Percentiles rank a stretch among this genome's conserved stretches.
phyloP scores from a whole-genome alignment of 176 grass and related monocot genomes.

The Oryza meridionalis region DNA sequence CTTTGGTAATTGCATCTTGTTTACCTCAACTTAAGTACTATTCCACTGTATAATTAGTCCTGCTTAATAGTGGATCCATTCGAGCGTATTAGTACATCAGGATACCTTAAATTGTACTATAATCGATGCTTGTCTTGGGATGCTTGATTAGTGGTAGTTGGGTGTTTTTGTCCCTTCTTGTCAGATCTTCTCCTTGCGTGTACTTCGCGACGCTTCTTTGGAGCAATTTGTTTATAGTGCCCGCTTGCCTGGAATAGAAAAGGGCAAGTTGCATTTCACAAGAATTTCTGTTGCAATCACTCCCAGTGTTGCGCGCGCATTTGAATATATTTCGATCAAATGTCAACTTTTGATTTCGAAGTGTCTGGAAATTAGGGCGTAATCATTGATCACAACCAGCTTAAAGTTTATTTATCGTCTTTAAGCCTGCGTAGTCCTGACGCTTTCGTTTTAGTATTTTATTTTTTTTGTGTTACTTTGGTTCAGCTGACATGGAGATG shows the following conservation, averaged over 20 bases:
- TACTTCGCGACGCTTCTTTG: conserved; percentile 19
- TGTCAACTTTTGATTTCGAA: neutral
- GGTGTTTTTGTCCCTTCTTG: conserved; percentile 35
- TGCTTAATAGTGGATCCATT: neutral
- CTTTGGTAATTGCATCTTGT: neutral
- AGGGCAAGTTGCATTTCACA: neutral
- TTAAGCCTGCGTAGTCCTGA: neutral
- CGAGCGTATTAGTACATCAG: neutral
- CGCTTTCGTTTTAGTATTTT: neutral
- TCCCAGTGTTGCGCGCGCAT: neutral
- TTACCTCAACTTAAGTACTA: neutral
- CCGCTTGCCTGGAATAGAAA: conserved; percentile 1
- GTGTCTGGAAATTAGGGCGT: neutral
- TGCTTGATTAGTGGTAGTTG: conserved; percentile 14
- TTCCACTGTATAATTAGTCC: too few species aligned
- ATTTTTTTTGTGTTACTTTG: neutral
- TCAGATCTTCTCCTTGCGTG: conserved; percentile 18
- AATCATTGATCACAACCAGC: neutral
- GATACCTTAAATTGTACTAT: conserved; percentile 33
- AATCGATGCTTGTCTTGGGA: conserved; percentile 25
- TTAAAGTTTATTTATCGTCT: too few species aligned
- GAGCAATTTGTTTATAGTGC: neutral
- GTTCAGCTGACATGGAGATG: neutral
- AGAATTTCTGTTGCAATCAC: neutral
- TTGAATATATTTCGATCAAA: conserved; percentile 1